Conservation (phyloP, 306 rosid genomes). For the Cicer judaicum region DNA sequence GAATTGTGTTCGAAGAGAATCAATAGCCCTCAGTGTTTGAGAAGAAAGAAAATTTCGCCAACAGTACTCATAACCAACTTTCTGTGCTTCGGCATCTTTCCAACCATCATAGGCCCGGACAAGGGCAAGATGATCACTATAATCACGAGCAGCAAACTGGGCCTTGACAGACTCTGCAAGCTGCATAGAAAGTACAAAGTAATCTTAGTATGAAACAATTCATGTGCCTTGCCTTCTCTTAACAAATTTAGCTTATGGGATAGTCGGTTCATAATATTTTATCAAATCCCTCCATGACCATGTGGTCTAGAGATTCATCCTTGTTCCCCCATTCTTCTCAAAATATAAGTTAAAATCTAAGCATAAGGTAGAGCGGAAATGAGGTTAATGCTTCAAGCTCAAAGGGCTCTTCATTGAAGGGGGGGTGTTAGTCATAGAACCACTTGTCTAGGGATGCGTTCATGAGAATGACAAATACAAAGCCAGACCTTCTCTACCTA, state of each 20-base stretch:
- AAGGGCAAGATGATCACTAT: conserved; percentile 92
- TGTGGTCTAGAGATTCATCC: conserved; percentile 2
- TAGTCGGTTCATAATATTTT: background rate
- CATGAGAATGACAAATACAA: conserved; percentile 8
- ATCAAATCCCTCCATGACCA: conserved; percentile 6
- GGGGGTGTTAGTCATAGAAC: background rate
- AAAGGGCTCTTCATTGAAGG: background rate
- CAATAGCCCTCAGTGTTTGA: conserved; percentile 89
- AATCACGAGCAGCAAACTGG: conserved; percentile 69
- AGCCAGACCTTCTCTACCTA: conserved; percentile 16
- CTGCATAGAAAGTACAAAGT: conserved; percentile 54
- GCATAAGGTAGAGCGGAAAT: background rate
- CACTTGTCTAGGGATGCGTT: conserved; percentile 1
- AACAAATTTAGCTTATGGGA: conserved; percentile 14
- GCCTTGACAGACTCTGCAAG: conserved; percentile 94
- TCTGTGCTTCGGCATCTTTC: conserved; percentile 83
- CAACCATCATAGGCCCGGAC: conserved; percentile 90
- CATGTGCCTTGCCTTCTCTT: background rate
- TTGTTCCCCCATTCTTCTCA: conserved; percentile 22
- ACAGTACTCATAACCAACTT: conserved; percentile 85
- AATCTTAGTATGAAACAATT: conserved; percentile 1
- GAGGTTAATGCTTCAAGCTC: conserved; percentile 6
- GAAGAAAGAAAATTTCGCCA: conserved; percentile 91
- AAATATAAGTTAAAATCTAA: background rate
- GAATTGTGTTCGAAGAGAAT: conserved; percentile 84